Base-by-base conservation (phyloP, 352 stramenopile species). In the Phytophthora pisi region DNA sequence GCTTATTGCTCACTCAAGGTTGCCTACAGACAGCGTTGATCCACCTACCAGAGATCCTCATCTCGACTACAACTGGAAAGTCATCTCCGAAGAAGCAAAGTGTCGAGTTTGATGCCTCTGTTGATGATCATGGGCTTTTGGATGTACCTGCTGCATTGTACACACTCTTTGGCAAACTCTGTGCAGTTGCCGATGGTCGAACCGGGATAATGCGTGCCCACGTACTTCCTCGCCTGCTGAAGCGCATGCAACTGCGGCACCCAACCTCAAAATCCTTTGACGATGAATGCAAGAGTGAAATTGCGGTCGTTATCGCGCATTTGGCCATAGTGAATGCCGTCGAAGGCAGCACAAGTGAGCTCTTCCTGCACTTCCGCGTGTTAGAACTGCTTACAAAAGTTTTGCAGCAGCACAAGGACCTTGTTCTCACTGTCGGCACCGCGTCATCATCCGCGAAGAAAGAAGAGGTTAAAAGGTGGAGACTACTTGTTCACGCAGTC, bases 331-430 rank as follows among this genome's bases (percentile, higher is more conserved):
- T 74, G n/a, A 88, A 86, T 54, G 61, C 75, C 2, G 61, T 78
- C 4, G 84, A 92, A 56, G 84, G 84, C 18, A 90, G 86, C 56
- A 86, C 80, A 16, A 87, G 79, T 43, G 84, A 92, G 53, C 62
- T 91, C 53, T 92, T 92, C 64, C 36, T 91, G 3, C 77, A 90
- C 55, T 92, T 89, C 24, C 65, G 75, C 42, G 84, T 90, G 2
- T 55, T 91, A 7, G 84, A 90, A 11, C 34, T 86, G 18, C 70
- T 92, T 16, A 30, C 66, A 34, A 60, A 77, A 16, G 43, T 85
- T 8, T 43, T 78, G 1, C 40, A 74, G 5, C 63, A 70, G n/a
- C 62, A 61, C 23, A 31, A 30, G 7, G 50, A 71, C 2, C 23
- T 74, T 34, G 42, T 66, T 28, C 4, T 55, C 24, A 51, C 54